phyloP scores from a whole-genome alignment of 768 basidiomycete genomes.

The Suillus placidus region DNA sequence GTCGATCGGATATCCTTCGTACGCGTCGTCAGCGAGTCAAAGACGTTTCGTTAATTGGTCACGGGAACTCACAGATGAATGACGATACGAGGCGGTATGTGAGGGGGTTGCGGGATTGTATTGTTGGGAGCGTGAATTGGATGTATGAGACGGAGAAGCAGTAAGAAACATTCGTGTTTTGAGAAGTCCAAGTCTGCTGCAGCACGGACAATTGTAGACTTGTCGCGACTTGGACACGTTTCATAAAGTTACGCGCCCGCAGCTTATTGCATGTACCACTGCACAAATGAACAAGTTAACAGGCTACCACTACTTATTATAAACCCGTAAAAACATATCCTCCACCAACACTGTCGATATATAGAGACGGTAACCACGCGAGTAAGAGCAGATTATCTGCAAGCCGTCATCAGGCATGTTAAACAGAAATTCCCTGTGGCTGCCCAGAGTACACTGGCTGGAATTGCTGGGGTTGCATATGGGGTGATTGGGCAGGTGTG shows the following conservation, averaged over 20 bases:
- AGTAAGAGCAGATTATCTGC: neutral
- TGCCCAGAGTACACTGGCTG: neutral
- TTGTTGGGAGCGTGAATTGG: no score
- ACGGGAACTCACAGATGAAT: slow-evolving; percentile 28
- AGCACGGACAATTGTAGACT: neutral
- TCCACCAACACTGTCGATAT: neutral
- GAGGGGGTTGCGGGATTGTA: no score
- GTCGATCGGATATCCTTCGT: slow-evolving; percentile 42
- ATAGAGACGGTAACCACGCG: neutral
- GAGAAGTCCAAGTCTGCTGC: neutral
- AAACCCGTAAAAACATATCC: neutral
- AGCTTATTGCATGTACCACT: neutral
- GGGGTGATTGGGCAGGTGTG: no score
- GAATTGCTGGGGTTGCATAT: no score
- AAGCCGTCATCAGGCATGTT: neutral
- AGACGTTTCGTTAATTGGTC: slow-evolving; percentile 13
- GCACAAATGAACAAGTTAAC: neutral
- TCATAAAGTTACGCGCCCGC: slow-evolving; percentile 2
- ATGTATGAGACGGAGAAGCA: no score
- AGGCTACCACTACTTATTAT: neutral
- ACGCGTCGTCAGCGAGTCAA: slow-evolving; percentile 3
- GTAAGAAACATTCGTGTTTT: neutral
- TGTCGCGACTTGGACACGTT: slow-evolving; percentile 4
- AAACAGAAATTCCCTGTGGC: neutral
- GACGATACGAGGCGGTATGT: no score